phyloP scores from a whole-genome alignment of 1,284 basidiomycete genomes.

The Apiotrichum veenhuisii region DNA sequence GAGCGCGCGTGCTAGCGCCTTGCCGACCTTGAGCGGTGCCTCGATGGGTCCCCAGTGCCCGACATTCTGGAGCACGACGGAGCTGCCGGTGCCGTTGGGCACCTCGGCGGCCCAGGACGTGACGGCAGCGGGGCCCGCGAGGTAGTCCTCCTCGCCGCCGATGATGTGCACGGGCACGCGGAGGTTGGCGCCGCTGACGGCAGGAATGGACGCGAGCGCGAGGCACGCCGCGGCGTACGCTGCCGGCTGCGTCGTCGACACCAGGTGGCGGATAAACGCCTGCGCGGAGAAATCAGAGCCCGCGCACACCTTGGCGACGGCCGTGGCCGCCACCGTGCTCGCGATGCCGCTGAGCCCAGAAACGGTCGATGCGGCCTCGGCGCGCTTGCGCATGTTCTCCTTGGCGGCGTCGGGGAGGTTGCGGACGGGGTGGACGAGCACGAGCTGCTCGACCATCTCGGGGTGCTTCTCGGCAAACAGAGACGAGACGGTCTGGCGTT shows the following conservation, averaged over 20 bases:
- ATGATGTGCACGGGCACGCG: conserved; percentile 23
- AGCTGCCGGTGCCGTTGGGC: conserved; percentile 16
- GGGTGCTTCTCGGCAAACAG: conserved; percentile 24
- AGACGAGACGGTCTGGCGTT: conserved; percentile 23
- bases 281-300: conserved; percentile 17
- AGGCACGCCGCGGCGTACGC: conserved; percentile 30
- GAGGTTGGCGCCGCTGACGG: conserved; percentile 15
- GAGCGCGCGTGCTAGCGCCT: conserved; percentile 8
- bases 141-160: conserved; percentile 32
- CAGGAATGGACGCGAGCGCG: conserved; percentile 21
- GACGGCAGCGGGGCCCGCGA: conserved; percentile 22
- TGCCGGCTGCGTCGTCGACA: conserved; percentile 24
- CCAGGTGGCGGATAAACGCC: conserved; percentile 30
- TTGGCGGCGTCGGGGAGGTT: conserved; percentile 22
- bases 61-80: conserved; percentile 21
- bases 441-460: conserved; percentile 25
- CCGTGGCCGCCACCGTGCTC: conserved; percentile 22
- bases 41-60: conserved; percentile 37
- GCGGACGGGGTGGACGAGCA: conserved; percentile 31
- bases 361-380: conserved; percentile 17
- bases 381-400: conserved; percentile 25
- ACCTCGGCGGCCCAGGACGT: conserved; percentile 20
- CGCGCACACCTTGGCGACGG: conserved; percentile 21
- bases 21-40: conserved; percentile 20
- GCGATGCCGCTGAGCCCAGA: conserved; percentile 24